These are phyloP conservation scores for Colletotrichum filicis DNA, from an alignment of 2,329 filamentous ascomycete genomes.

Conservation along the genomic window DNA sequence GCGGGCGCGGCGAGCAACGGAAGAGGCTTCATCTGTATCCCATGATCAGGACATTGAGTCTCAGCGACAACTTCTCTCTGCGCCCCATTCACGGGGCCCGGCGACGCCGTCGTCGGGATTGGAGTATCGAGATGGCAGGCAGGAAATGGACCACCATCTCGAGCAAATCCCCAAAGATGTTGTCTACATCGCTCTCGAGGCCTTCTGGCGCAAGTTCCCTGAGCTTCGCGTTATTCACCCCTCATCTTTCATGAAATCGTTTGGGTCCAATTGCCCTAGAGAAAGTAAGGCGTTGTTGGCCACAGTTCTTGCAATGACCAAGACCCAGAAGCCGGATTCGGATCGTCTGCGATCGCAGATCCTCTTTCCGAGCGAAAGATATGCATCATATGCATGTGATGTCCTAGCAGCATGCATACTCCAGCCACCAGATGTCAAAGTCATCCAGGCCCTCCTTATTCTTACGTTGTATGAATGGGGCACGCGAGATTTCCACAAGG, in stretches of 20 bases:
- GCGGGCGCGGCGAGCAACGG: constrained; percentile 16
- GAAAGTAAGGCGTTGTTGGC: constrained; percentile 45
- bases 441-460: constrained; percentile 52
- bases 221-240: constrained; percentile 48
- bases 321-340: constrained; percentile 44
- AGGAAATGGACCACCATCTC: constrained; percentile 38
- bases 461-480: constrained; percentile 55
- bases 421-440: constrained; percentile 44
- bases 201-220: constrained; percentile 48
- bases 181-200: constrained; percentile 45
- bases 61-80: constrained; percentile 10
- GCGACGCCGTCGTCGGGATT: constrained; percentile 13
- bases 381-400: constrained; percentile 43
- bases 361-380: constrained; percentile 46
- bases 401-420: constrained; percentile 42
- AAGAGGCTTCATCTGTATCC: not conserved
- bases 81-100: constrained; percentile 22
- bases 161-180: constrained; percentile 38
- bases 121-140: not conserved
- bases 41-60: constrained; percentile 8
- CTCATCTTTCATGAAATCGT: constrained; percentile 42
- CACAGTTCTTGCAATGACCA: constrained; percentile 44
- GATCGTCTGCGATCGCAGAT: constrained; percentile 42
- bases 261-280: constrained; percentile 34
- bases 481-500: constrained; percentile 52